phyloP scores from a whole-genome alignment of 2,329 filamentous ascomycete species.

The Clathrospora elynae region DNA sequence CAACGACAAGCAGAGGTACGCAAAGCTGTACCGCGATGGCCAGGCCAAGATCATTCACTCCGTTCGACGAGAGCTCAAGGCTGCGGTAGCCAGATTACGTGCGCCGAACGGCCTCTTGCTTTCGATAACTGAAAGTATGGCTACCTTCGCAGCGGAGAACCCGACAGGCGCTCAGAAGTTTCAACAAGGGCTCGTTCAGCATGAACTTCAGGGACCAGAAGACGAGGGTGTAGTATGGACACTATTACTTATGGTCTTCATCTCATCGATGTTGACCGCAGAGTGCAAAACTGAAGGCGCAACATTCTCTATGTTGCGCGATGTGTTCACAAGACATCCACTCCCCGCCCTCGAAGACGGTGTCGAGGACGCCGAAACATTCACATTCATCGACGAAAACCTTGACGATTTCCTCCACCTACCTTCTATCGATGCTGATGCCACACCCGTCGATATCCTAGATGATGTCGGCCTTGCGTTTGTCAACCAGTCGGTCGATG shows the following conservation, averaged over 20 bases:
- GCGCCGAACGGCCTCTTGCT: constrained; percentile 16
- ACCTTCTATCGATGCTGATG: constrained; percentile 1
- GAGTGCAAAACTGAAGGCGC: constrained; percentile 1
- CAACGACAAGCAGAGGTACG: constrained; percentile 50
- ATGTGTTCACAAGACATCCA: constrained; percentile 18
- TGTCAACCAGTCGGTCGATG: constrained; percentile 9
- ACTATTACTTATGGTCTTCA: constrained; percentile 27
- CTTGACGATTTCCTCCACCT: constrained; percentile 24
- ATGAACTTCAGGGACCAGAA: constrained; percentile 12
- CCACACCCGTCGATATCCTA: constrained; percentile 13
- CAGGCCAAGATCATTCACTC: constrained; percentile 43
- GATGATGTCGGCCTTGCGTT: constrained; percentile 23
- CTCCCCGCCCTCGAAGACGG: constrained; percentile 30
- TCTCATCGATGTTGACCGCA: constrained; percentile 19
- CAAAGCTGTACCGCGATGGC: constrained; percentile 51
- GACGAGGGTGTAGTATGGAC: constrained; percentile 30
- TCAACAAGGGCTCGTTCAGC: constrained; percentile 15
- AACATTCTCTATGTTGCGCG: constrained; percentile 10
- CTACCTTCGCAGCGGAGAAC: constrained; percentile 16
- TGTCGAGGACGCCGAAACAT: constrained; percentile 32
- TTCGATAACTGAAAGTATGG: constrained; percentile 18
- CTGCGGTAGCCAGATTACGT: constrained; percentile 15
- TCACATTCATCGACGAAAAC: constrained; percentile 29
- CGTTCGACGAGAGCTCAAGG: constrained; percentile 29
- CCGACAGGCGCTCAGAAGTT: constrained; percentile 15